Conservation (phyloP, 768 basidiomycete species). For the Lactarius sanguifluus region DNA sequence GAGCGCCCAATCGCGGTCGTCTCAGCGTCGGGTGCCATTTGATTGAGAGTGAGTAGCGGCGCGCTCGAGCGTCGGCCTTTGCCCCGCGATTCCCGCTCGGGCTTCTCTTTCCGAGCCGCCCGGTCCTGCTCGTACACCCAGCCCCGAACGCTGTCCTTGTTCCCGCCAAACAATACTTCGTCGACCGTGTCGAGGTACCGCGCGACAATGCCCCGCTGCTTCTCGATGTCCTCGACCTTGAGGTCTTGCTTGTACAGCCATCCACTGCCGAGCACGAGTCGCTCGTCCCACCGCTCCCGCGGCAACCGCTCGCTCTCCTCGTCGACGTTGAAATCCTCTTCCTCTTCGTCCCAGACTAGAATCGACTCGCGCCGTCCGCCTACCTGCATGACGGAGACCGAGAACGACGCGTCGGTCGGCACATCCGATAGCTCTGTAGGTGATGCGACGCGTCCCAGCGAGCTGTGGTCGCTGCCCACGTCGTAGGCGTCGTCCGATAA, state of each 20-base stretch:
- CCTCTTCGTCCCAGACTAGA: constrained; percentile 82
- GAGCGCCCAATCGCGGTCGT: constrained; percentile 23
- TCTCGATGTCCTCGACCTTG: constrained; percentile 48
- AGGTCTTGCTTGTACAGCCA: constrained; percentile 79
- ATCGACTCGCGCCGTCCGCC: constrained; percentile 64
- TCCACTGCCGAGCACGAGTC: constrained; percentile 74
- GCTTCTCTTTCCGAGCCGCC: constrained; percentile 44
- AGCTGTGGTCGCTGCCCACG: constrained; percentile 63
- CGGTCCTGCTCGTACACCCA: constrained; percentile 51
- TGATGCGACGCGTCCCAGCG: constrained; percentile 46
- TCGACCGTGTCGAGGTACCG: constrained; percentile 76
- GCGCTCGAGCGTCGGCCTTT: constrained; percentile 52
- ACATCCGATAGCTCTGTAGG: constrained; percentile 38
- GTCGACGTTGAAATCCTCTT: constrained; percentile 45
- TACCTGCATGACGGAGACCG: constrained; percentile 68
- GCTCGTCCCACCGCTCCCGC: constrained; percentile 77
- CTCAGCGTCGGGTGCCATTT: constrained; percentile 1
- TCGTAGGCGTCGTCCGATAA: constrained; percentile 83
- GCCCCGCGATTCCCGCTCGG: constrained; percentile 38
- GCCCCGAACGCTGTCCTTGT: constrained; percentile 47
- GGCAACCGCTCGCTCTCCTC: constrained; percentile 47
- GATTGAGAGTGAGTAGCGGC: constrained; percentile 37
- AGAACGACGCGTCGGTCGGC: constrained; percentile 56
- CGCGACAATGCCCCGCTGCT: constrained; percentile 56
- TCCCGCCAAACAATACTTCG: constrained; percentile 68